Evolutionary conservation across 192 early-diverging fungal genomes (phyloP).

Genomic region (Martensiomyces pterosporus): DNA sequence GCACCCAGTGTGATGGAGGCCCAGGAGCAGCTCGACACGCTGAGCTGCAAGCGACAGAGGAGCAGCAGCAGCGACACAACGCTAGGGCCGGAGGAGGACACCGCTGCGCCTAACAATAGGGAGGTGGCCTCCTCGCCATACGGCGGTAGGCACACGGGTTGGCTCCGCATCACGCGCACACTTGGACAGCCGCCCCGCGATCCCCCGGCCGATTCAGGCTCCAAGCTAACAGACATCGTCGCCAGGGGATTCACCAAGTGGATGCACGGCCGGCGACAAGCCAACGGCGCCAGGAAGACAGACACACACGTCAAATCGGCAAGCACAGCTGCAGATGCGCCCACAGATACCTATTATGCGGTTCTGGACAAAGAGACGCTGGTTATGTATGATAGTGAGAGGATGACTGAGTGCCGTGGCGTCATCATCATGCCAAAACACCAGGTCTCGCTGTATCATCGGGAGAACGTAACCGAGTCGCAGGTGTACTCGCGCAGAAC

Average conservation of each 20-base stretch:
- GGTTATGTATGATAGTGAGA: slow-evolving; percentile 78
- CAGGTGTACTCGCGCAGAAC: slow-evolving; percentile 60
- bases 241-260: slow-evolving; percentile 41
- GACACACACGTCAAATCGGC: slow-evolving; percentile 14
- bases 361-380: slow-evolving; percentile 77
- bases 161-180: slow-evolving; percentile 45
- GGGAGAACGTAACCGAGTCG: slow-evolving; percentile 52
- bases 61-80: too few species aligned
- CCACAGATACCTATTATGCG: slow-evolving; percentile 60
- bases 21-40: too few species aligned
- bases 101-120: too few species aligned
- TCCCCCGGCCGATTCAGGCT: slow-evolving; percentile 5
- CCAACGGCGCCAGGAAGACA: slow-evolving; percentile 19
- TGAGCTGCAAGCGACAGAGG: too few species aligned
- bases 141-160: slow-evolving; percentile 36
- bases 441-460: slow-evolving; percentile 55
- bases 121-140: too few species aligned
- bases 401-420: slow-evolving; percentile 69
- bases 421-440: slow-evolving; percentile 71
- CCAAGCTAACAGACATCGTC: slow-evolving; percentile 36
- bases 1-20: too few species aligned
- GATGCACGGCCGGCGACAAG: slow-evolving; percentile 27
- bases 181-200: slow-evolving; percentile 19
- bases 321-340: slow-evolving; percentile 8
- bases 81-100: too few species aligned